A percentile compares a stretch with the other conserved stretches of the same genome.
Evolutionary conservation across 1,139 yeast genomes (phyloP).

Genomic region (Yamadazyma siamensis): DNA sequence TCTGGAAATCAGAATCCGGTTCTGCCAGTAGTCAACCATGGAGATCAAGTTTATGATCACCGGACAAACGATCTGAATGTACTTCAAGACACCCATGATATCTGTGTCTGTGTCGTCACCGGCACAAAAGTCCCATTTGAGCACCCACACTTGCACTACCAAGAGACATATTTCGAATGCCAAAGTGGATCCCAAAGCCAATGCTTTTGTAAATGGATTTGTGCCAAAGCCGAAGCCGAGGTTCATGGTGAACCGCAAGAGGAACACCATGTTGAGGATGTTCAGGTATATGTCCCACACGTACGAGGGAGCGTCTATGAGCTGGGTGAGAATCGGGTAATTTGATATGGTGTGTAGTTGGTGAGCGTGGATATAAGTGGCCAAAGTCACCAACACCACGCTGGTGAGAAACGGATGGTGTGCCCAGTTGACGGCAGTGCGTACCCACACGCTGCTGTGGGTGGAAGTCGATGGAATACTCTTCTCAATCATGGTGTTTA

Average conservation of each 20-base stretch:
- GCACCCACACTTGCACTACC: constrained; percentile 7
- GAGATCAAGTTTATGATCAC: constrained; percentile 5
- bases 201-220: too few species aligned
- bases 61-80: constrained; percentile 8
- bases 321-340: neutral
- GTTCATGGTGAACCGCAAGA: constrained; percentile 6
- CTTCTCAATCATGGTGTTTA: too few species aligned
- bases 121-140: neutral
- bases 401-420: constrained; percentile 6
- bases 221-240: too few species aligned
- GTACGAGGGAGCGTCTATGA: constrained; percentile 2
- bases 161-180: constrained; percentile 15
- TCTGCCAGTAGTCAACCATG: constrained; percentile 3
- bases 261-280: constrained; percentile 7
- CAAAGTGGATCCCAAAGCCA: too few species aligned
- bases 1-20: neutral
- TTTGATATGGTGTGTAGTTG: constrained; percentile 1
- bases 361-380: constrained; percentile 2
- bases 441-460: too few species aligned
- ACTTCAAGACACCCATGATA: constrained; percentile 2
- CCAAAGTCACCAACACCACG: constrained; percentile 1
- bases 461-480: too few species aligned
- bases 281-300: constrained; percentile 6
- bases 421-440: constrained; percentile 1
- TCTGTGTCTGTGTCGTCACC: too few species aligned